phyloP scores from a whole-genome alignment of 2,329 filamentous ascomycete genomes.

The Phialophora chinensis region DNA sequence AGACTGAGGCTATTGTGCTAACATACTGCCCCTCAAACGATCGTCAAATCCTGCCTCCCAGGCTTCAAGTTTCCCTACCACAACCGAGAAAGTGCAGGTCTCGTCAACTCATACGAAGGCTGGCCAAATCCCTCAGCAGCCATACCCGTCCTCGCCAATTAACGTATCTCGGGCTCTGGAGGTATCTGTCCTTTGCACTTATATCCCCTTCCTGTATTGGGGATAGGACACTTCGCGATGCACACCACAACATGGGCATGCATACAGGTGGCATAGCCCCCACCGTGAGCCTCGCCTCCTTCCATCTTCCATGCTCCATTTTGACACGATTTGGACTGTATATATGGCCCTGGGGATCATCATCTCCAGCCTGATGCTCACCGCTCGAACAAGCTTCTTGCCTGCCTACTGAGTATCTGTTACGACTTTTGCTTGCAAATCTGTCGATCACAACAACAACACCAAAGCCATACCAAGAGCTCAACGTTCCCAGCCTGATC shows the following conservation, averaged over 20 bases:
- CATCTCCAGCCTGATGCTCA: constrained; percentile 12
- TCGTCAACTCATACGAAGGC: neutral
- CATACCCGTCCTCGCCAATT: neutral
- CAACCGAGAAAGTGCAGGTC: neutral
- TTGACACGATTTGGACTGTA: constrained; percentile 1
- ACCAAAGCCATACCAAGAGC: neutral
- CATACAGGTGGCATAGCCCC: constrained; percentile 12
- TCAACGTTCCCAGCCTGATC: neutral
- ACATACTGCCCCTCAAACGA: neutral
- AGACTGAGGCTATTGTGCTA: neutral
- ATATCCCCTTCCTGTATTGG: neutral
- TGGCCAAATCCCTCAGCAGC: neutral
- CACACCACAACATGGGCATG: neutral
- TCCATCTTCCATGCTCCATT: neutral
- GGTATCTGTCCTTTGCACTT: neutral
- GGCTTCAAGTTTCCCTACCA: neutral
- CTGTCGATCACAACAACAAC: neutral
- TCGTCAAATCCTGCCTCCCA: neutral
- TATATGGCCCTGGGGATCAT: constrained; percentile 9
- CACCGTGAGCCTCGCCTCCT: neutral
- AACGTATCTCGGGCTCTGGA: neutral
- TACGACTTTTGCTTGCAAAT: neutral
- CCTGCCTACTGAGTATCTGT: neutral
- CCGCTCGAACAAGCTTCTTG: constrained; percentile 6
- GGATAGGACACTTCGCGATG: neutral